A percentile compares a stretch with the other conserved stretches of the same genome.
Conservation (phyloP, 116 monocot species). For the Phalaenopsis hybrid region DNA sequence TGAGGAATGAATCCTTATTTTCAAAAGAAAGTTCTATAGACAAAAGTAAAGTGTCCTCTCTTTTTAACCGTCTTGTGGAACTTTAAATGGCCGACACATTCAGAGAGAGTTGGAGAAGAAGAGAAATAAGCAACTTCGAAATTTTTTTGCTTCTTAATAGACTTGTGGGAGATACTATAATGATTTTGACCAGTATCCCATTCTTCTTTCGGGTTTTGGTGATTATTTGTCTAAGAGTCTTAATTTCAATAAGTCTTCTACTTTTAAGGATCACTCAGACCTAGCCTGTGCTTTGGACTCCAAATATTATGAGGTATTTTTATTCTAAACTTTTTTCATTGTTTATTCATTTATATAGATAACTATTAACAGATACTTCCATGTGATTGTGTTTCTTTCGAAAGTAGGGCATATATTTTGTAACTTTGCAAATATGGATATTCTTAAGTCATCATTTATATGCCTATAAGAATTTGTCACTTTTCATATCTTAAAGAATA, state of each 20-base stretch:
- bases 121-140: conserved; percentile 96
- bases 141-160: conserved; percentile 93
- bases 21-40: conserved; percentile 70
- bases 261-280: conserved; percentile 93
- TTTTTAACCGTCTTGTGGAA: conserved; percentile 79
- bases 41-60: conserved; percentile 61
- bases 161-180: conserved; percentile 95
- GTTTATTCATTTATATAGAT: background rate
- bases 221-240: conserved; percentile 97
- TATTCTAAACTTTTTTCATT: background rate
- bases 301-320: conserved; percentile 84
- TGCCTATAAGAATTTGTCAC: conserved; percentile 1
- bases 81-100: conserved; percentile 83
- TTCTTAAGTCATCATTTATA: conserved; percentile 65
- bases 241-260: conserved; percentile 87
- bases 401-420: conserved; percentile 82
- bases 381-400: background rate
- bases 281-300: conserved; percentile 84
- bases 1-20: conserved; percentile 67
- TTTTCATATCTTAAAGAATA: background rate
- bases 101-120: conserved; percentile 91
- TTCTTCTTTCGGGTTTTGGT: conserved; percentile 93
- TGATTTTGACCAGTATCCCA: conserved; percentile 96
- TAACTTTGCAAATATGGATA: conserved; percentile 94
- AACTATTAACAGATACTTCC: background rate